Conservation (phyloP, 345 rosid genomes). For the Eucalyptus melliodora region DNA sequence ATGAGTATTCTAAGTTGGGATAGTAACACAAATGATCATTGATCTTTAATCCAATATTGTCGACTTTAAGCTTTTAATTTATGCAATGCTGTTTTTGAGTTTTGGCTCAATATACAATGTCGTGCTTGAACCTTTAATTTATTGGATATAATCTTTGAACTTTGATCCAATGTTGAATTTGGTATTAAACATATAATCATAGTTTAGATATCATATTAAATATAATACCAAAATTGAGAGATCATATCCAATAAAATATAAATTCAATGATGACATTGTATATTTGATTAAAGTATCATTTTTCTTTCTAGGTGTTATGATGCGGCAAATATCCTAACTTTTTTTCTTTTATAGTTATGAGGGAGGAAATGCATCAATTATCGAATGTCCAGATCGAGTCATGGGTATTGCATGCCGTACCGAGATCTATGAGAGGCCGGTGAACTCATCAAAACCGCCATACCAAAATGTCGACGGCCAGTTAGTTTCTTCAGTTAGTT, state of each 20-base stretch:
- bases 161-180: neutral
- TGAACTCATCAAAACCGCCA: neutral
- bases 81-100: rapidly evolving
- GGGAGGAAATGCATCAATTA: neutral
- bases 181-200: too few relatives aligned
- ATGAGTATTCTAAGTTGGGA: neutral
- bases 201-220: neutral
- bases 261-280: too few relatives aligned
- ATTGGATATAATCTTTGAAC: rapidly evolving
- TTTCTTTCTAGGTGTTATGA: too few relatives aligned
- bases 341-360: neutral
- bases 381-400: rapidly evolving
- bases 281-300: neutral
- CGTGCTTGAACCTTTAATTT: rapidly evolving
- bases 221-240: rapidly evolving
- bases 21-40: rapidly evolving
- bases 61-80: neutral
- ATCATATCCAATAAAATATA: too few relatives aligned
- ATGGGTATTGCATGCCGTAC: rapidly evolving
- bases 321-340: rapidly evolving
- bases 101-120: rapidly evolving
- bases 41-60: neutral
- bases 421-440: rapidly evolving
- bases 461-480: rapidly evolving
- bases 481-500: neutral